Percentiles rank a stretch among this genome's conserved stretches.
Conservation (phyloP, 345 rosid species). For the Bruguiera gymnorhiza region DNA sequence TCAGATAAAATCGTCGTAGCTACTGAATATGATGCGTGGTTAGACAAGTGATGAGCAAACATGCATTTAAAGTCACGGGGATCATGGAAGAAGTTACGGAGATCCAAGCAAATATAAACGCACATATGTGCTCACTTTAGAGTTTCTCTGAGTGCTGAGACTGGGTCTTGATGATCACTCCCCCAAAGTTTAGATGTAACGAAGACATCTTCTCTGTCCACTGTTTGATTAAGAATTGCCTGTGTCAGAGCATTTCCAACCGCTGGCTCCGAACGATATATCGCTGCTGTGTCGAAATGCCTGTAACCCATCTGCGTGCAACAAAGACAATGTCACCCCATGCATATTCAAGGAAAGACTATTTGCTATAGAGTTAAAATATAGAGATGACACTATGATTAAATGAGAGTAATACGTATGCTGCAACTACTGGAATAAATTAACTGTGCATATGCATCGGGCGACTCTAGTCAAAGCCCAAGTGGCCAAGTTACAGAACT, state of each 20-base stretch:
- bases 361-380: too few species aligned
- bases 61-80: too few species aligned
- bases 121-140: slow-evolving; percentile 34
- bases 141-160: slow-evolving; percentile 61
- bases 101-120: background rate
- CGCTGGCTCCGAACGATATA: slow-evolving; percentile 81
- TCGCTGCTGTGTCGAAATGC: slow-evolving; percentile 84
- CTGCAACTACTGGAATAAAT: too few species aligned
- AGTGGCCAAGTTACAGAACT: too few species aligned
- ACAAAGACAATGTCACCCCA: background rate
- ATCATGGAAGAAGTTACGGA: background rate
- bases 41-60: too few species aligned
- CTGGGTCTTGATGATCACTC: slow-evolving; percentile 74
- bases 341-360: too few species aligned
- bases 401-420: too few species aligned
- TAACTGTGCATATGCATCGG: too few species aligned
- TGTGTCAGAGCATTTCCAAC: slow-evolving; percentile 60
- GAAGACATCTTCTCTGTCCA: slow-evolving; percentile 60
- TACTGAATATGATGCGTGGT: too few species aligned
- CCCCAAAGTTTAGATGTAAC: slow-evolving; percentile 90
- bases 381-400: too few species aligned
- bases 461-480: too few species aligned
- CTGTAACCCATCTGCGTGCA: slow-evolving; percentile 68
- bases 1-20: too few species aligned
- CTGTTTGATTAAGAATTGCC: slow-evolving; percentile 38